Evolutionary conservation across 140 eudicot species (phyloP), one percentile per base, ranked within the genome.

Genomic region (Oenanthe javanica): DNA sequence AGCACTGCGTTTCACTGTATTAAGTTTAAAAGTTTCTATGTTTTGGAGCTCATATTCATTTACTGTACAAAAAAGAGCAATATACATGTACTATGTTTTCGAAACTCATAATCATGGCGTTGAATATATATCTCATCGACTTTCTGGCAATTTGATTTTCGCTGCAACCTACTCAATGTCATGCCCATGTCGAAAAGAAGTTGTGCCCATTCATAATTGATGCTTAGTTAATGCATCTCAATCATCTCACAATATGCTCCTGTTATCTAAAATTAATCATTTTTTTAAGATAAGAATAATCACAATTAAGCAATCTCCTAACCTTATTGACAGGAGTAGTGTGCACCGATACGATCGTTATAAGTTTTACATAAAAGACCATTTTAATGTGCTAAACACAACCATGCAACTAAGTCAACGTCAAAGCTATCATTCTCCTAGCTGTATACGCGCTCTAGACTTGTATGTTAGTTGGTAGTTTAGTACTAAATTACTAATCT

Each of bases 361-460:
- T 14, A 57, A 21, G 0, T 64, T 23, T 64, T 25, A 6, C 43
- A 25, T 3, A 61, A 61, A n/a, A n/a, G 12, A 18, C 12, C 72
- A 64, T 64, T 64, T 31, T 67, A n/a, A 9, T 64, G 46, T 25
- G 74, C 74, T 7, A 66, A 66, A 6, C 3, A 1, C 38, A 64
- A 64, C 72, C 14, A 7, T 25, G 40, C 6, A 0, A 61, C 21
- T 61, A 36, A 21, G 16, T 67, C 73, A 23, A 31, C 59, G 43
- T 48, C 57, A 45, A 8, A 46, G 52, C 77, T 18, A 19, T 46
- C 55, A 46, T 46, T 50, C 77, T 79, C 79, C 64, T 48, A 84
- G 82, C 87, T 84, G 87, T 84, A 31, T 72, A 84, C 85, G 85
- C 85, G 87, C 48, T 61, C 75, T 69, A 19, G 75, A 51, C 48